A percentile compares a stretch with the other conserved stretches of the same genome.
Evolutionary conservation across 441 rosid genomes (phyloP).

Genomic region (Omphalea diandra): DNA sequence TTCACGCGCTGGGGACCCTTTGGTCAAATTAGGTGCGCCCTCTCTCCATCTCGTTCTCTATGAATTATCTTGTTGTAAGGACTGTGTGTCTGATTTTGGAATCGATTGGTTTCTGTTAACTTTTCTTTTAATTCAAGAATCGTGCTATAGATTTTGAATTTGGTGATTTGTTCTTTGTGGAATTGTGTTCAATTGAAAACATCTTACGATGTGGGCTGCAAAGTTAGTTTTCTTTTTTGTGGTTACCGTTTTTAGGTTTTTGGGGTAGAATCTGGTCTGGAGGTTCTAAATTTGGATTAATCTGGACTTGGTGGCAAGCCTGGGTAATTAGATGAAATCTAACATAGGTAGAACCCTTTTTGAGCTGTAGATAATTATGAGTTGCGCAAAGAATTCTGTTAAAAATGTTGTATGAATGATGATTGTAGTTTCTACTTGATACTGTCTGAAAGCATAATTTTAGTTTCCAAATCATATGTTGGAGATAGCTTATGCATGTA

Average conservation of each 20-base stretch:
- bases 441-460: neutral
- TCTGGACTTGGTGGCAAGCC: neutral
- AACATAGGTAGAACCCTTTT: neutral
- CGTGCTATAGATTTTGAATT: too few species aligned
- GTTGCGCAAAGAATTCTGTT: neutral
- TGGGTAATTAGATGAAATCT: neutral
- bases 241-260: neutral
- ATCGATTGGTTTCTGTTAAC: too few species aligned
- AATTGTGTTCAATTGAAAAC: neutral
- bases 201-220: neutral
- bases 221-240: neutral
- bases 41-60: neutral
- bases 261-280: neutral
- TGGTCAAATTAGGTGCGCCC: conserved; percentile 9
- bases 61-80: neutral
- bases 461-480: neutral
- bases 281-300: neutral
- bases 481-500: neutral
- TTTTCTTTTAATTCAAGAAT: too few species aligned
- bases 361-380: neutral
- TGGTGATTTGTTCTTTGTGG: neutral
- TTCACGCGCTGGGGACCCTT: neutral
- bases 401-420: neutral
- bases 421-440: neutral
- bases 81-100: too few species aligned